phyloP scores from a whole-genome alignment of 2,329 filamentous ascomycete genomes.

The Neobulgaria alba region DNA sequence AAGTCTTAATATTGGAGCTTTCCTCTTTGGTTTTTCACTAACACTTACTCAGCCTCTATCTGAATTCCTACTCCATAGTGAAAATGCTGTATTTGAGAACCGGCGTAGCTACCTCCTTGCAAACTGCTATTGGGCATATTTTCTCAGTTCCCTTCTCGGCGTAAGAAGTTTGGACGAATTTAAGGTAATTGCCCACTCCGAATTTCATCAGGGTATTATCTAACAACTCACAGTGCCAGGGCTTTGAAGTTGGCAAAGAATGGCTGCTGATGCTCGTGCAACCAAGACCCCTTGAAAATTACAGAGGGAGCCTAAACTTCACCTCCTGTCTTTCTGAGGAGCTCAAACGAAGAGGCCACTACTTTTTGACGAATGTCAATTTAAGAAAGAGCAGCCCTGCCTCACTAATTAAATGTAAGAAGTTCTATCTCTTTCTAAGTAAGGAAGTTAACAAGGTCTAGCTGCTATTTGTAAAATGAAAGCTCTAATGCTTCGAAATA shows the following conservation, averaged over 20 bases:
- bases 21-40: not conserved
- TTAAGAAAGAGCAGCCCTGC: not conserved
- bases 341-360: conserved; percentile 8
- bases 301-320: conserved; percentile 1
- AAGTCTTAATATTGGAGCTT: not conserved
- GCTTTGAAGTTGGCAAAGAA: conserved; percentile 37
- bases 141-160: conserved; percentile 42
- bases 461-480: conserved; percentile 14
- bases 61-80: conserved; percentile 12
- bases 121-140: conserved; percentile 42
- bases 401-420: conserved; percentile 10
- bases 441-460: not conserved
- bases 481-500: conserved; percentile 7
- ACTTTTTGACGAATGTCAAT: conserved; percentile 7
- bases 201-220: not conserved
- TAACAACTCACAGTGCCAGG: conserved; percentile 28
- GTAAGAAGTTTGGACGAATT: conserved; percentile 35
- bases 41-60: not conserved
- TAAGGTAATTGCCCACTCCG: conserved; percentile 6
- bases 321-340: conserved; percentile 36
- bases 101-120: conserved; percentile 37
- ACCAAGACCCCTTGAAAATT: conserved; percentile 27
- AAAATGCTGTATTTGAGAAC: conserved; percentile 26
- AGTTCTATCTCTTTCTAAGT: not conserved
- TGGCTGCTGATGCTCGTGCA: conserved; percentile 46